Conservation (phyloP, 108 stramenopile genomes). For the Ochromonas danica region DNA sequence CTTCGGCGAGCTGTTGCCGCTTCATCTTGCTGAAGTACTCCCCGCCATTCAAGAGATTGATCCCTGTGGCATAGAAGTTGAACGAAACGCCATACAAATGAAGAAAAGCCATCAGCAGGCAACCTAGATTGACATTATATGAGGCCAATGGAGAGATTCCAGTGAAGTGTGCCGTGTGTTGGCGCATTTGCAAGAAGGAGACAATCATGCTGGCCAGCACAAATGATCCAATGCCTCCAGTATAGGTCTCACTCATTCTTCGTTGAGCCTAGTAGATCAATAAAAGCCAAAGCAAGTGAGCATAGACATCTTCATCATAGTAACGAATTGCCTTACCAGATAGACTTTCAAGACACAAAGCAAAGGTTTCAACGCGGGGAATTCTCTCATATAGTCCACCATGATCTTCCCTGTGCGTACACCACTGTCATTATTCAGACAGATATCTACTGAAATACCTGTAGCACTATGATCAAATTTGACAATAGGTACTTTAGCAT, state of each 20-base stretch:
- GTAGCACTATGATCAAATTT: constrained; percentile 80
- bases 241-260: constrained; percentile 84
- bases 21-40: not conserved
- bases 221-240: constrained; percentile 87
- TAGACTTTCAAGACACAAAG: not conserved
- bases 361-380: constrained; percentile 76
- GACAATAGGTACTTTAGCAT: constrained; percentile 86
- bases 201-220: constrained; percentile 83
- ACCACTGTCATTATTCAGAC: constrained; percentile 76
- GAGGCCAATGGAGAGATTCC: not conserved
- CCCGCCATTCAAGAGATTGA: not conserved
- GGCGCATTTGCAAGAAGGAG: constrained; percentile 70
- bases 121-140: constrained; percentile 3
- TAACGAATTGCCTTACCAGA: not conserved
- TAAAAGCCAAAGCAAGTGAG: not conserved
- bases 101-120: constrained; percentile 24
- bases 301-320: constrained; percentile 8
- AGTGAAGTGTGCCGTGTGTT: not conserved
- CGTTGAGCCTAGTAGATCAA: constrained; percentile 61
- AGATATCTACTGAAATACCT: constrained; percentile 71
- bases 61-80: not conserved
- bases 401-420: constrained; percentile 43
- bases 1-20: no score
- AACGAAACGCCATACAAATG: constrained; percentile 24
- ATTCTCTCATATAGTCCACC: constrained; percentile 60